Percentiles rank a stretch among this genome's conserved stretches.
Conservation (phyloP, 768 basidiomycete genomes). For the Crassisporium funariophilum region DNA sequence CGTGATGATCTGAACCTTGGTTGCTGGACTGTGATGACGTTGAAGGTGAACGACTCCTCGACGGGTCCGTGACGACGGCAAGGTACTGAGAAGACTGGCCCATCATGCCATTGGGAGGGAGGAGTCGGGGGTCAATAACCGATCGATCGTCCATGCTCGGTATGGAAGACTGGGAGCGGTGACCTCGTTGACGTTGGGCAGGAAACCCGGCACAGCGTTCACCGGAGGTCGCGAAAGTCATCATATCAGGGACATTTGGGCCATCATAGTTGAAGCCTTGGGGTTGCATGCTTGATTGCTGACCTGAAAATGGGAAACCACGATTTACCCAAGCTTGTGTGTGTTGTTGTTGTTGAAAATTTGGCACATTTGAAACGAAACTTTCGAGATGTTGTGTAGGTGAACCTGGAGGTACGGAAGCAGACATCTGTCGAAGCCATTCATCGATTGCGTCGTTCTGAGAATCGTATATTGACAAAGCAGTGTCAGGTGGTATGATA, state of each 20-base stretch:
- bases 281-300: conserved; percentile 3
- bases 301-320: conserved; percentile 9
- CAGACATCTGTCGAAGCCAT: conserved; percentile 59
- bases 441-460: conserved; percentile 56
- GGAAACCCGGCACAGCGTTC: neutral
- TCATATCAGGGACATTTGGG: conserved; percentile 2
- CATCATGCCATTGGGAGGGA: conserved; percentile 8
- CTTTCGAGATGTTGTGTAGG: conserved; percentile 9
- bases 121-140: conserved; percentile 16
- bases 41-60: conserved; percentile 32
- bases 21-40: conserved; percentile 35
- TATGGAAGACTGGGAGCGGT: conserved; percentile 12
- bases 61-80: conserved; percentile 9
- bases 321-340: conserved; percentile 2
- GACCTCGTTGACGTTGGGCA: conserved; percentile 4
- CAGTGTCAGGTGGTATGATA: conserved; percentile 41
- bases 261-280: conserved; percentile 10
- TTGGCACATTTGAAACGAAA: neutral
- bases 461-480: conserved; percentile 44
- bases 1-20: conserved; percentile 22
- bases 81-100: conserved; percentile 9
- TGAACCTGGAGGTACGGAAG: conserved; percentile 12
- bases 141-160: conserved; percentile 7
- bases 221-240: conserved; percentile 2
- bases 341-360: conserved; percentile 16